Evolutionary conservation across 78 protist species (phyloP).

Genomic region (Acrasis kona): DNA sequence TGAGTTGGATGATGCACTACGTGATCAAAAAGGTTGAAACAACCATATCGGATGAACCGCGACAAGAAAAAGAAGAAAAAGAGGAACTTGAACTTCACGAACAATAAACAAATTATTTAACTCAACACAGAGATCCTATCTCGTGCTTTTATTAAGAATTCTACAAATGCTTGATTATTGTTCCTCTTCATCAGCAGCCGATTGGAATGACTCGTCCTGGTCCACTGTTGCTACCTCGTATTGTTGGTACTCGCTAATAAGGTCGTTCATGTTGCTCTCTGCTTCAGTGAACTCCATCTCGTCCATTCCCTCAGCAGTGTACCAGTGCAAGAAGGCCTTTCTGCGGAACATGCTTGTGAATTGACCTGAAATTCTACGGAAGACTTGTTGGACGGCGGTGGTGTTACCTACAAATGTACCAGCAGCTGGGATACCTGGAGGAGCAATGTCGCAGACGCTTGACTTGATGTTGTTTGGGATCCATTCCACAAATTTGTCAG

Average conservation of each 20-base stretch:
- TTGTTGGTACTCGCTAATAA: constrained; percentile 63
- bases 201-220: too few species aligned
- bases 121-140: too few species aligned
- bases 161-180: too few species aligned
- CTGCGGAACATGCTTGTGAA: constrained; percentile 67
- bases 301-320: constrained; percentile 96
- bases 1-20: too few species aligned
- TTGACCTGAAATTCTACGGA: constrained; percentile 75
- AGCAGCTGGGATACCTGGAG: constrained; percentile 62
- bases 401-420: constrained; percentile 69
- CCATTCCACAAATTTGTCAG: constrained; percentile 91
- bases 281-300: constrained; percentile 95
- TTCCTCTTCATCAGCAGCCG: too few species aligned
- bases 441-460: constrained; percentile 82
- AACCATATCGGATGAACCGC: too few species aligned
- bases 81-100: too few species aligned
- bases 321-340: constrained; percentile 88
- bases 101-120: too few species aligned
- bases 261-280: constrained; percentile 83
- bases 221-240: too few species aligned
- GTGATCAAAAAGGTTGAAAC: too few species aligned
- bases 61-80: too few species aligned
- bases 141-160: too few species aligned
- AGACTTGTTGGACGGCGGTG: constrained; percentile 88
- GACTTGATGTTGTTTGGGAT: constrained; percentile 84